A percentile compares a stretch with the other conserved stretches of the same genome.
These are phyloP conservation scores for Pseudognaphalium luteoalbum DNA, from an alignment of 129 eudicot species.

Conservation along the genomic window DNA sequence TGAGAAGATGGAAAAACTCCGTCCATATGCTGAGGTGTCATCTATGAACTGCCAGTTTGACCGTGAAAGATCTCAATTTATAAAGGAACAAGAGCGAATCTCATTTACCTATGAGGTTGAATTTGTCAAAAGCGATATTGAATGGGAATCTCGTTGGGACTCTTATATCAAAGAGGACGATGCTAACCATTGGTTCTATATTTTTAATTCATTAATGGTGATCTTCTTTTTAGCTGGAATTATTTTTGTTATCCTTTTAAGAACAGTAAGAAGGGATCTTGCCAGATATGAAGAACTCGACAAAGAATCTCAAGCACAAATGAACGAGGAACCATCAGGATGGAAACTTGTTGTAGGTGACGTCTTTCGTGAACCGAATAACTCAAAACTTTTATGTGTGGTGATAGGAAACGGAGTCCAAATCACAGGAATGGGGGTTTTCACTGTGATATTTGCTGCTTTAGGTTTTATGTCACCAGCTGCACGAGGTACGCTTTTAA, in stretches of 20 bases:
- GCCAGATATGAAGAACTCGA: slow-evolving; percentile 55
- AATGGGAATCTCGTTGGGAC: slow-evolving; percentile 2
- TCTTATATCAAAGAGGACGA: not conserved
- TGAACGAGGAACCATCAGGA: slow-evolving; percentile 61
- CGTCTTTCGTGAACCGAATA: slow-evolving; percentile 50
- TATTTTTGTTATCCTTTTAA: slow-evolving; percentile 14
- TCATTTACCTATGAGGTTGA: slow-evolving; percentile 55
- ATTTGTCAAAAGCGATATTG: not conserved
- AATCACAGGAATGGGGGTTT: not conserved
- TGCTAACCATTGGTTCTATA: not conserved
- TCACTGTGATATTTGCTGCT: not conserved
- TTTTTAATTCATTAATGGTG: slow-evolving; percentile 5
- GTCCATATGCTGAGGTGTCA: slow-evolving; percentile 34
- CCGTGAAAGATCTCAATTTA: slow-evolving; percentile 38
- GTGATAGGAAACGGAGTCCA: slow-evolving; percentile 6
- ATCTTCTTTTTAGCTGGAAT: not conserved
- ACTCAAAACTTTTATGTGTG: slow-evolving; percentile 31
- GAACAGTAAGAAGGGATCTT: slow-evolving; percentile 58
- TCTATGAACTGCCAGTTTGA: slow-evolving; percentile 41
- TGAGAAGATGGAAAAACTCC: slow-evolving; percentile 44
- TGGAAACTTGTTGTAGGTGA: slow-evolving; percentile 64
- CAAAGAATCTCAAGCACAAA: slow-evolving; percentile 42
- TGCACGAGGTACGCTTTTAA: slow-evolving; percentile 33
- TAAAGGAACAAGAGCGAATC: slow-evolving; percentile 53
- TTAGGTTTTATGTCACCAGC: slow-evolving; percentile 4